Evolutionary conservation across 345 rosid species (phyloP), one percentile per base, ranked within the genome.

Genomic region (Syzygium jambos): DNA sequence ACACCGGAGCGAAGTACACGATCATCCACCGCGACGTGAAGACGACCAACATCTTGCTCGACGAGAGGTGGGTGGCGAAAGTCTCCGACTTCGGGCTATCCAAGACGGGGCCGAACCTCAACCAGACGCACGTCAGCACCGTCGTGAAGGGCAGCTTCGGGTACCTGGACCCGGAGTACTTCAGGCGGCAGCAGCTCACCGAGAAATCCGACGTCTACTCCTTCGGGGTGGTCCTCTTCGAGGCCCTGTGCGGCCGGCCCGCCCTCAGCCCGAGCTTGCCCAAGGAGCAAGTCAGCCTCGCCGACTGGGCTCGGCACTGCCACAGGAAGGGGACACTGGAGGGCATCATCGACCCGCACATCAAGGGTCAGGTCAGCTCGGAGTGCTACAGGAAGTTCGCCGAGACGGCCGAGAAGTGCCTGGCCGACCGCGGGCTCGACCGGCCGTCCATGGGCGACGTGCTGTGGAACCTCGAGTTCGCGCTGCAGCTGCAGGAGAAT

Each of bases 401-500:
- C 1, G 97, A 95, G 29, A 92, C 93, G 2, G 98, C 98, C 9
- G 92, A 89, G 89, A 97, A 97, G 78, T 97, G 97, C 88, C 51
- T 97, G 57, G 88, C 92, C 2, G 98, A 96, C 53, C 89, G 89
- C 1, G 98, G 98, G 53, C 65, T 87, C 54, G 93, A 93, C 43
- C 95, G 99, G 12, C 99, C 98, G 5, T 84, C 95, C 2, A 97
- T 97, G 96, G 98, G 98, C 1, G 98, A 96, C 86, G 95, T 96
- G 56, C 86, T 96, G 59, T 93, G 98, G 98, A 95, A 92, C 85
- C 95, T 97, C 11, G 98, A 97, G 85, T 92, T 91, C 49, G 93
- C 95, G 6, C 93, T 94, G 78, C 98, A 96, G 55, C 43, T 96
- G 78, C 92, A 93, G 52, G 94, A 91, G 55, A 90, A 90, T 78